Percentiles rank a stretch among this genome's conserved stretches.
Conservation (phyloP, 2,329 filamentous ascomycete genomes). For the Dryadomyces sulphureus region DNA sequence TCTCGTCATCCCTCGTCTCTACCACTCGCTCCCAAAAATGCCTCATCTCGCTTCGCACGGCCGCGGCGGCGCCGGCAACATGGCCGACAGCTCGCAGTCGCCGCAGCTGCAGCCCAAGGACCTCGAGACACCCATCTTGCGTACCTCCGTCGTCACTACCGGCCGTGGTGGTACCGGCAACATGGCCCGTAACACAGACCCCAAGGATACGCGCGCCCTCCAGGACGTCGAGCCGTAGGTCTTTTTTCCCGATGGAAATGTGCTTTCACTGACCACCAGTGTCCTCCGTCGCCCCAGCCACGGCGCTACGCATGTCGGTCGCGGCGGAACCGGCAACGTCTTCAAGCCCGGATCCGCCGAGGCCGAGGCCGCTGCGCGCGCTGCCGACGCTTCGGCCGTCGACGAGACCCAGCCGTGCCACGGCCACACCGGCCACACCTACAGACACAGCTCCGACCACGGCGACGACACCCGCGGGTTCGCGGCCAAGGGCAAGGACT, state of each 20-base stretch:
- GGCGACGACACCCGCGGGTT: slow-evolving; percentile 14
- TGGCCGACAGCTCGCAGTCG: slow-evolving; percentile 37
- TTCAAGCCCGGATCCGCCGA: slow-evolving; percentile 33
- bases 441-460: neutral
- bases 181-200: slow-evolving; percentile 63
- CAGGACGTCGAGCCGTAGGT: slow-evolving; percentile 70
- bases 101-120: slow-evolving; percentile 40
- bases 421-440: slow-evolving; percentile 8
- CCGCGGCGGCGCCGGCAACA: slow-evolving; percentile 68
- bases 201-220: slow-evolving; percentile 56
- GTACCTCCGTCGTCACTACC: slow-evolving; percentile 72
- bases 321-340: slow-evolving; percentile 63
- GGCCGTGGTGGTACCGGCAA: slow-evolving; percentile 81
- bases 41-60: slow-evolving; percentile 47
- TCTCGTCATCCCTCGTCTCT: neutral
- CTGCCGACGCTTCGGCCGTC: slow-evolving; percentile 16
- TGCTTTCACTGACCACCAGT: slow-evolving; percentile 16
- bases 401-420: slow-evolving; percentile 15
- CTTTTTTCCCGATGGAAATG: neutral
- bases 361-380: slow-evolving; percentile 16
- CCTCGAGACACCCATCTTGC: slow-evolving; percentile 70
- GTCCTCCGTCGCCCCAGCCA: slow-evolving; percentile 39
- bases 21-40: neutral
- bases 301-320: slow-evolving; percentile 52
- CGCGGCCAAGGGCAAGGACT: slow-evolving; percentile 30